A percentile compares a stretch with the other conserved stretches of the same genome.
These are phyloP conservation scores for Fusarium burgessii DNA, from an alignment of 2,329 filamentous ascomycete genomes.

Conservation along the genomic window DNA sequence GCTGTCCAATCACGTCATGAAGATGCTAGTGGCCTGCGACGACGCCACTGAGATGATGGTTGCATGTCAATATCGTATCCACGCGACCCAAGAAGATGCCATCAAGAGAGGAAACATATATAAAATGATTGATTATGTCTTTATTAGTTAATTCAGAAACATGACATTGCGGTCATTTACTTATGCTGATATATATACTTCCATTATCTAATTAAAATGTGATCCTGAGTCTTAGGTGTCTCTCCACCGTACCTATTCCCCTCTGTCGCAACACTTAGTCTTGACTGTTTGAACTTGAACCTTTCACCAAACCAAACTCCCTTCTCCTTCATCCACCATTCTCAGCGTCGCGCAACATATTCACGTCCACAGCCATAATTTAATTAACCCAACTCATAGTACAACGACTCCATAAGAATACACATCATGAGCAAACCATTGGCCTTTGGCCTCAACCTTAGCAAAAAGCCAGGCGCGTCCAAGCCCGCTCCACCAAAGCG, in stretches of 20 bases:
- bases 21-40: constrained; percentile 30
- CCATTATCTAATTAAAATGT: background rate
- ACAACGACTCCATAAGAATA: background rate
- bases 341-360: constrained; percentile 7
- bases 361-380: background rate
- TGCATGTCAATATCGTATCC: background rate
- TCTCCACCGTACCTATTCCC: background rate
- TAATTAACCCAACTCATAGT: background rate
- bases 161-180: no score
- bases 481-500: constrained; percentile 64
- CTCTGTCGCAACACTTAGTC: background rate
- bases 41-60: constrained; percentile 29
- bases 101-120: background rate
- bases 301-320: background rate
- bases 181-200: background rate
- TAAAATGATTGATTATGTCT: background rate
- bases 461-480: constrained; percentile 66
- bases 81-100: background rate
- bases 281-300: constrained; percentile 14
- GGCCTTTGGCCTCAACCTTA: constrained; percentile 69
- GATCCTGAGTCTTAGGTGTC: background rate
- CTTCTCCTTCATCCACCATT: background rate
- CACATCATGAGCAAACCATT: constrained; percentile 62
- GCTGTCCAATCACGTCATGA: constrained; percentile 46
- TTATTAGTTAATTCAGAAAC: background rate